Conservation (phyloP, 192 early-diverging fungal genomes). For the Entomortierella beljakovae region DNA sequence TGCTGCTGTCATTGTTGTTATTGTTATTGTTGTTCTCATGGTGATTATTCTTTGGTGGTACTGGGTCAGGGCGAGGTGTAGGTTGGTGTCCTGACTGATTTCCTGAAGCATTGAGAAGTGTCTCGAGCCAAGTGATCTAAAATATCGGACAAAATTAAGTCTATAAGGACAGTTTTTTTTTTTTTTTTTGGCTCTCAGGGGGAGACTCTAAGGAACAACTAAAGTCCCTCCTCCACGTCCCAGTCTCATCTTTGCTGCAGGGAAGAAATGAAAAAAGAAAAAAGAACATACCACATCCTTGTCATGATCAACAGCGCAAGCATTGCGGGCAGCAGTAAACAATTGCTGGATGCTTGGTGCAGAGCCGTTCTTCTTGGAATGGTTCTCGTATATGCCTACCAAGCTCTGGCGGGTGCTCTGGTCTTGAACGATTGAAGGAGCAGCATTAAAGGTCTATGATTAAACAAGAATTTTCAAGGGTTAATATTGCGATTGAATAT, state of each 20-base stretch:
- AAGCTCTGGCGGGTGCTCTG: conserved; percentile 41
- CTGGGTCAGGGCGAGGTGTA: conserved; percentile 8
- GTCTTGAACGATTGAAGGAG: conserved; percentile 47
- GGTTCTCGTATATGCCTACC: conserved; percentile 30
- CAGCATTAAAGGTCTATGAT: conserved; percentile 50
- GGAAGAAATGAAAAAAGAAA: not conserved
- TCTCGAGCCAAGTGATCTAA: conserved; percentile 55
- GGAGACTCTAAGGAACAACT: no score
- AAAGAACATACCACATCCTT: conserved; percentile 46
- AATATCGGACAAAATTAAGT: not conserved
- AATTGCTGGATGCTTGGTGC: conserved; percentile 44
- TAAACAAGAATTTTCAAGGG: not conserved
- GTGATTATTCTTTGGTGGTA: not conserved
- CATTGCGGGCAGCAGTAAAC: conserved; percentile 42
- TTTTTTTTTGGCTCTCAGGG: no score
- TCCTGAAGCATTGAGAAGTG: conserved; percentile 42
- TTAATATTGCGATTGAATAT: no score
- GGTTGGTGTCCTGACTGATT: conserved; percentile 35
- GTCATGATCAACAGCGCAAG: conserved; percentile 54
- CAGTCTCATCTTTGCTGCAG: not conserved
- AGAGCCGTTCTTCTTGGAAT: conserved; percentile 36
- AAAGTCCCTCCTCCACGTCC: no score
- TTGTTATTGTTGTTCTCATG: conserved; percentile 5
- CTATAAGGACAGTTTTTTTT: no score
- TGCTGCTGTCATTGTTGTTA: conserved; percentile 12